Percentiles rank a stretch among this genome's conserved stretches.
These are phyloP conservation scores for Claviceps fusiformis DNA, from an alignment of 2,329 filamentous ascomycete species.

Conservation along the genomic window DNA sequence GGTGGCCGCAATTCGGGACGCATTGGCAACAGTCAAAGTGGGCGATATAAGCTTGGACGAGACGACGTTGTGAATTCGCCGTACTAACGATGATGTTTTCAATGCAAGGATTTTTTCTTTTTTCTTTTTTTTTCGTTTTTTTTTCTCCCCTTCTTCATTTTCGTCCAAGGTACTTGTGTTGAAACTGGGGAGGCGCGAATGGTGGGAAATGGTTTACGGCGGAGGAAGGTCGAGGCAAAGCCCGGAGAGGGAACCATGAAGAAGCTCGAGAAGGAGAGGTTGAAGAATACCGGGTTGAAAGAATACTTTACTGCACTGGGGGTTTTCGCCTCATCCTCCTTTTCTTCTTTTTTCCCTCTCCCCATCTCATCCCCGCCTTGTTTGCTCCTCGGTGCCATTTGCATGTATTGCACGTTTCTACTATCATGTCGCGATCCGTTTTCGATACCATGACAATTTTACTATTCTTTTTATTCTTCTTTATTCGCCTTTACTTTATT, in stretches of 20 bases:
- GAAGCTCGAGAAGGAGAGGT: too few species aligned
- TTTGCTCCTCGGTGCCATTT: too few species aligned
- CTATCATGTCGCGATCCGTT: neutral
- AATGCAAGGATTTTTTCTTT: neutral
- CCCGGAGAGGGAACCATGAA: too few species aligned
- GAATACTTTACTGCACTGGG: too few species aligned
- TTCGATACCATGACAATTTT: neutral
- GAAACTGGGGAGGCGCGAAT: too few species aligned
- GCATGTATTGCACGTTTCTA: neutral
- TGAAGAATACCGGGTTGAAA: too few species aligned
- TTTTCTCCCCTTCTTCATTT: neutral
- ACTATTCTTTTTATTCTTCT: neutral
- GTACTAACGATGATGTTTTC: constrained; percentile 27
- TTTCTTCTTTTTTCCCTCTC: neutral
- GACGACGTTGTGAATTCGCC: constrained; percentile 72
- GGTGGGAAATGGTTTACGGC: too few species aligned
- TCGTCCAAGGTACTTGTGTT: too few species aligned
- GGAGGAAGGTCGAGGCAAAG: too few species aligned
- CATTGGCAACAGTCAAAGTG: constrained; percentile 39
- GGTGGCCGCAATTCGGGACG: constrained; percentile 35
- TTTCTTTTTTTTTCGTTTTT: neutral
- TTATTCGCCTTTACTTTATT: too few species aligned
- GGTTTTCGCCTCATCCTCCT: neutral
- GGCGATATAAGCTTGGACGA: constrained; percentile 59
- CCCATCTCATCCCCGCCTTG: neutral